phyloP scores from a whole-genome alignment of 331 rosid genomes.

The Pyrus hybrid region DNA sequence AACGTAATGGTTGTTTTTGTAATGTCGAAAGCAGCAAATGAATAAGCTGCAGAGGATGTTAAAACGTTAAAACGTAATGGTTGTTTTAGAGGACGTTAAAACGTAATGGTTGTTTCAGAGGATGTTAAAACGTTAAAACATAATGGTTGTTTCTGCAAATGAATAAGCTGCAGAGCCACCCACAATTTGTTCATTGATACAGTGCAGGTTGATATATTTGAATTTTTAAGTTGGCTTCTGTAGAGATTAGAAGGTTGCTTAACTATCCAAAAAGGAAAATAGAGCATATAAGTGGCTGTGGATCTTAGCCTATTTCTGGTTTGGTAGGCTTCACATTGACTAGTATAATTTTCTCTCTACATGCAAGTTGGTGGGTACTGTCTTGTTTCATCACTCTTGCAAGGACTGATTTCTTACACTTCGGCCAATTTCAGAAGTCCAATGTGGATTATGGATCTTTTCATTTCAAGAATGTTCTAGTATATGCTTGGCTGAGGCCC shows the following conservation, averaged over 20 bases:
- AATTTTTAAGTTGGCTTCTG: neutral
- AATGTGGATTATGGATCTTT: neutral
- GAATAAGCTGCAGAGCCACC: neutral
- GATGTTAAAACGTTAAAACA: too few species aligned
- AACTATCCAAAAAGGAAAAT: neutral
- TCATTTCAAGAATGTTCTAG: too few species aligned
- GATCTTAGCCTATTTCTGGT: neutral
- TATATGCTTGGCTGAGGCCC: neutral
- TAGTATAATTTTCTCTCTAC: neutral
- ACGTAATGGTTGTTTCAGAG: too few species aligned
- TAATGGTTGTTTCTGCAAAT: neutral
- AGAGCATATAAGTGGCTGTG: neutral
- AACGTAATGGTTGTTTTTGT: too few species aligned
- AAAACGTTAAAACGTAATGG: too few species aligned
- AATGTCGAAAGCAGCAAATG: too few species aligned
- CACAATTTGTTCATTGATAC: neutral
- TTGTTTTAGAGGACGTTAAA: too few species aligned
- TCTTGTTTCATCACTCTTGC: neutral
- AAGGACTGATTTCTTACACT: neutral
- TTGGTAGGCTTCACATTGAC: neutral
- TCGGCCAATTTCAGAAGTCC: neutral
- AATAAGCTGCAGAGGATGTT: too few species aligned
- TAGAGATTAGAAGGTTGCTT: neutral
- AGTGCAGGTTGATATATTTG: neutral
- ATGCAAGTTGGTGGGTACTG: neutral